phyloP scores from a whole-genome alignment of 495 filamentous ascomycete species.

The Glarea lozoyensis region DNA sequence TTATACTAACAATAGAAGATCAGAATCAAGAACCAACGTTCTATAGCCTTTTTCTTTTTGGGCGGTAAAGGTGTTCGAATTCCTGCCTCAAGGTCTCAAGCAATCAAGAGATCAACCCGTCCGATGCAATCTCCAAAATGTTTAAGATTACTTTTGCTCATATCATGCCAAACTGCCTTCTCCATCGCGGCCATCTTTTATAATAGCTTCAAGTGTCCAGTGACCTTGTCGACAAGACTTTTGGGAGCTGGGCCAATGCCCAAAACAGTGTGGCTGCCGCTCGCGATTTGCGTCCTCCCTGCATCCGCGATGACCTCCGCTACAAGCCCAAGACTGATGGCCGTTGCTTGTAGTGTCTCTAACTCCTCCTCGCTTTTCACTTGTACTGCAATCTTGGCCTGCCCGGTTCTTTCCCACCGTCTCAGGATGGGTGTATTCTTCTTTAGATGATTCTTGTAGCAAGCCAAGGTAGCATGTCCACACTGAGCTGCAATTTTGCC shows the following conservation, averaged over 20 bases:
- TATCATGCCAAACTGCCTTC: neutral
- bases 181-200: constrained; percentile 23
- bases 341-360: constrained; percentile 63
- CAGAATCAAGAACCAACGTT: no score
- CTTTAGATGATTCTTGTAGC: constrained; percentile 72
- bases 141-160: neutral
- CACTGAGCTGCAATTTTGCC: constrained; percentile 97
- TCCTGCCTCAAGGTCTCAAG: no score
- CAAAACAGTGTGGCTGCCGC: constrained; percentile 81
- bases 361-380: constrained; percentile 78
- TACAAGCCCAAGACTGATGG: constrained; percentile 74
- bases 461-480: constrained; percentile 91
- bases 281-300: constrained; percentile 95
- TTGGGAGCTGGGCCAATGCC: constrained; percentile 85
- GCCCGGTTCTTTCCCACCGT: constrained; percentile 76
- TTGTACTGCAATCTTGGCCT: constrained; percentile 89
- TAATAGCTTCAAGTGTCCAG: constrained; percentile 79
- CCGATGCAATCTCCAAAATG: constrained; percentile 1
- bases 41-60: no score
- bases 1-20: no score
- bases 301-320: constrained; percentile 88
- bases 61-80: no score
- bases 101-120: no score
- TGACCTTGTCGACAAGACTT: constrained; percentile 77
- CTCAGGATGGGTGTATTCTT: constrained; percentile 55